Base-by-base conservation (phyloP, 495 filamentous ascomycete species). In the Jackrogersella minutella region DNA sequence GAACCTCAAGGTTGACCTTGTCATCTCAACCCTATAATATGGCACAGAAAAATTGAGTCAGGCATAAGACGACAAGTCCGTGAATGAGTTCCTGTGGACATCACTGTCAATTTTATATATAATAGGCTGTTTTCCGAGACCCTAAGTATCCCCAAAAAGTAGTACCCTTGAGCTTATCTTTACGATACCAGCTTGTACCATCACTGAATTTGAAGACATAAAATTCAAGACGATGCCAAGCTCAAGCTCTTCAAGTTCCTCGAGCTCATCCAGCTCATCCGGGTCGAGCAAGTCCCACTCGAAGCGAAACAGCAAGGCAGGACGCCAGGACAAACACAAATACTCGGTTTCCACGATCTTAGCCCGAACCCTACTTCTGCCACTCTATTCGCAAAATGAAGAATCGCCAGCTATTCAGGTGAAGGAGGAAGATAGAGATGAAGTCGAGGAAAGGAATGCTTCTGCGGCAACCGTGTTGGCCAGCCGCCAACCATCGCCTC, bases 231-330 rank as follows among this genome's bases (percentile, higher is more conserved):
- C 22, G n/a, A 64, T 64, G 62, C 6, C 54, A 5, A 13, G 26
- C 31, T 39, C 13, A 2, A 47, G 37, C 1, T 57, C 53, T 11
- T 56, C 43, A 0, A 43, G 34, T n/a, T 53, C 36, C 1, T 61
- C 58, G 3, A 51, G 61, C 52, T 64, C 60, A 14, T 63, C 51
- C 14, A 51, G 54, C 36, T 26, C 60, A 14, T 63, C 51, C 14
- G 43, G 54, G 26, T 26, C 21, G n/a, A 14, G 7, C 13, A 43
- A 41, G 5, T 19, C 37, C 13, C 2, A 46, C 49, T 5, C 33
- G 5, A 17, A 0, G 2, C 39, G n/a, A 7, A 7, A 24, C 3
- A 41, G 5, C 22, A 24, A 26, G 14, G 14, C 2, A 13, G 21
- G 40, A 51, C 37, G 26, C 2, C 11, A 54, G n/a, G 28, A 10